Evolutionary conservation across 805 yeast species (phyloP).

Genomic region (Lipomyces chichibuensis): DNA sequence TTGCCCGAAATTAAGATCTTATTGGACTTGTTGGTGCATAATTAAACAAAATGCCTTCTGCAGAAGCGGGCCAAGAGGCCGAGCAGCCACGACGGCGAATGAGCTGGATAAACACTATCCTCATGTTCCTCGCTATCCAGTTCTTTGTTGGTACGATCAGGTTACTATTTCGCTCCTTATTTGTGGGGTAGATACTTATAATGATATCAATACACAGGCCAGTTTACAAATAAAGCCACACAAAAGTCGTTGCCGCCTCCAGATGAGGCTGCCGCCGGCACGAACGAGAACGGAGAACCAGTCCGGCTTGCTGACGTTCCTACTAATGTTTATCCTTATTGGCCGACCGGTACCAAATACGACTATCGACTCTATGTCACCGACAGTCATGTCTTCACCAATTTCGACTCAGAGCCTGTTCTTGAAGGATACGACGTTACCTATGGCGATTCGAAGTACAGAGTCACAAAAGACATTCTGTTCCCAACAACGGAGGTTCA

Average conservation of each 20-base stretch:
- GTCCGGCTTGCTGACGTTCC: slow-evolving; percentile 20
- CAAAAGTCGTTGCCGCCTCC: slow-evolving; percentile 5
- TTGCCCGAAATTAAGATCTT: background rate
- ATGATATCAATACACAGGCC: slow-evolving; percentile 11
- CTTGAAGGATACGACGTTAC: slow-evolving; percentile 17
- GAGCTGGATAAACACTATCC: slow-evolving; percentile 30
- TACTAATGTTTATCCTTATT: slow-evolving; percentile 22
- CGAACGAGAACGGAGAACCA: slow-evolving; percentile 6
- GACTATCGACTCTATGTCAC: slow-evolving; percentile 29
- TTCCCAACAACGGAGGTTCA: slow-evolving; percentile 11
- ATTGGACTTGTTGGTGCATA: background rate
- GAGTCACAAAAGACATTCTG: slow-evolving; percentile 7
- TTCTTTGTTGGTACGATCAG: slow-evolving; percentile 16
- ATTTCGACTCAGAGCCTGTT: slow-evolving; percentile 20
- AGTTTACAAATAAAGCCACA: slow-evolving; percentile 12
- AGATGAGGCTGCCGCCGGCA: slow-evolving; percentile 4
- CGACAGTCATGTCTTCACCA: slow-evolving; percentile 24
- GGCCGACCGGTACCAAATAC: slow-evolving; percentile 31
- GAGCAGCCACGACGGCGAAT: slow-evolving; percentile 12
- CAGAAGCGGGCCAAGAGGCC: background rate
- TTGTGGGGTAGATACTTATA: background rate
- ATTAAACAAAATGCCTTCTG: slow-evolving; percentile 1
- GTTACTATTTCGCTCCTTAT: background rate
- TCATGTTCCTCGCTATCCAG: slow-evolving; percentile 27
- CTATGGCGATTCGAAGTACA: slow-evolving; percentile 18